These are phyloP conservation scores for Coffea humblotiana DNA, from an alignment of 305 asterid genomes.

Conservation along the genomic window DNA sequence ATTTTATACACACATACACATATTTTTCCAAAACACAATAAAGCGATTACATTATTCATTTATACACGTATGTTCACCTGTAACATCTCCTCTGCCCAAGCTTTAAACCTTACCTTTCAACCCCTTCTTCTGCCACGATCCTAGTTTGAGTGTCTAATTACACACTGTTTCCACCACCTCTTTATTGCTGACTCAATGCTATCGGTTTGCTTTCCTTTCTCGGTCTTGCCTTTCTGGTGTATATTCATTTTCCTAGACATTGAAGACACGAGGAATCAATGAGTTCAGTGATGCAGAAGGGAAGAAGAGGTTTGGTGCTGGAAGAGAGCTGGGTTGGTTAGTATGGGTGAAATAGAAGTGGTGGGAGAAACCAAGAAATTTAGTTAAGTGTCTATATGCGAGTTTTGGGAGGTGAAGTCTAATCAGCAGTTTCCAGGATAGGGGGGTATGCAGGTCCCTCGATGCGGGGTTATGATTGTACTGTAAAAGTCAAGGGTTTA, in stretches of 20 bases:
- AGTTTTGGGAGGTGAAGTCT: no score
- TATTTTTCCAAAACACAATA: background rate
- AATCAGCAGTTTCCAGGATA: no score
- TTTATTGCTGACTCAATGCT: background rate
- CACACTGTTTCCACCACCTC: background rate
- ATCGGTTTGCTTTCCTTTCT: background rate
- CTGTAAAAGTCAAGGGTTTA: no score
- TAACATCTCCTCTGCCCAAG: background rate
- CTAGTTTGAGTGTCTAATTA: background rate
- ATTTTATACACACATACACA: no score
- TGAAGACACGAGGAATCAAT: background rate
- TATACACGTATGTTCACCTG: background rate
- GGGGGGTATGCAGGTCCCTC: no score
- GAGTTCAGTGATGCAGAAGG: no score
- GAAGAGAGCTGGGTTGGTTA: no score
- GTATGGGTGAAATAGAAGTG: no score
- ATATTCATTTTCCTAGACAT: background rate
- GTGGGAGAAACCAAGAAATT: no score
- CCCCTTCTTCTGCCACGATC: background rate
- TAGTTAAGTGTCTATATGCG: no score
- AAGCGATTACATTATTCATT: background rate
- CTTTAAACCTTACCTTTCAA: background rate
- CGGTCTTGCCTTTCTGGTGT: background rate
- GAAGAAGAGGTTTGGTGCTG: no score
- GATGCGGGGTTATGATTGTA: no score